These are phyloP conservation scores for Chaetomiaceae sp. DNA, from an alignment of 2,329 filamentous ascomycete genomes.

Conservation along the genomic window DNA sequence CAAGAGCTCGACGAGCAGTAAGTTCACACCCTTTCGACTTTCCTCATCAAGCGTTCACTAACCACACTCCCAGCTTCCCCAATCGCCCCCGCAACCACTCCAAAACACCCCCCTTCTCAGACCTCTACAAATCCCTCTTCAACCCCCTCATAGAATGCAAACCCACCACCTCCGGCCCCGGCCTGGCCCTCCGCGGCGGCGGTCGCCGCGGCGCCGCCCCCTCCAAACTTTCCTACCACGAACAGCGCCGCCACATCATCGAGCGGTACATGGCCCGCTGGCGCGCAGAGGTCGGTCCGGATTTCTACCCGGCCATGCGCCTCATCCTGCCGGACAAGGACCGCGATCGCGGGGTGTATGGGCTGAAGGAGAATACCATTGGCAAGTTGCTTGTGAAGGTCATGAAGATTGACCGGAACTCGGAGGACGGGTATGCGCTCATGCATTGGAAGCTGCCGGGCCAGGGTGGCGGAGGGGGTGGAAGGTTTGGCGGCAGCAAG, in stretches of 20 bases:
- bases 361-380: slow-evolving; percentile 87
- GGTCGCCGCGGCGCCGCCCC: slow-evolving; percentile 56
- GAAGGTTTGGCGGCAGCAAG: slow-evolving; percentile 22
- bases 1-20: slow-evolving; percentile 40
- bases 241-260: slow-evolving; percentile 76
- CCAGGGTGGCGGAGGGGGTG: slow-evolving; percentile 36
- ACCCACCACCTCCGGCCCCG: slow-evolving; percentile 59
- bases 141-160: slow-evolving; percentile 75
- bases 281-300: slow-evolving; percentile 82
- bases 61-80: background rate
- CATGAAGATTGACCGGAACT: slow-evolving; percentile 86
- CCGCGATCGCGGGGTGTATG: slow-evolving; percentile 86
- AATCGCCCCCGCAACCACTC: background rate
- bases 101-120: slow-evolving; percentile 72
- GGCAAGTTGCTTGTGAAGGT: slow-evolving; percentile 87
- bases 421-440: slow-evolving; percentile 80
- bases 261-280: slow-evolving; percentile 81
- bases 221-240: slow-evolving; percentile 50
- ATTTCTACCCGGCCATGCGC: slow-evolving; percentile 89
- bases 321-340: slow-evolving; percentile 92
- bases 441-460: slow-evolving; percentile 89
- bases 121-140: slow-evolving; percentile 73
- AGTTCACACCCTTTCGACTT: background rate
- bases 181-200: background rate
- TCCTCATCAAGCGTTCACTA: background rate